Base-by-base conservation (phyloP, 768 basidiomycete genomes). In the Gloeopeniophorella convolvens region DNA sequence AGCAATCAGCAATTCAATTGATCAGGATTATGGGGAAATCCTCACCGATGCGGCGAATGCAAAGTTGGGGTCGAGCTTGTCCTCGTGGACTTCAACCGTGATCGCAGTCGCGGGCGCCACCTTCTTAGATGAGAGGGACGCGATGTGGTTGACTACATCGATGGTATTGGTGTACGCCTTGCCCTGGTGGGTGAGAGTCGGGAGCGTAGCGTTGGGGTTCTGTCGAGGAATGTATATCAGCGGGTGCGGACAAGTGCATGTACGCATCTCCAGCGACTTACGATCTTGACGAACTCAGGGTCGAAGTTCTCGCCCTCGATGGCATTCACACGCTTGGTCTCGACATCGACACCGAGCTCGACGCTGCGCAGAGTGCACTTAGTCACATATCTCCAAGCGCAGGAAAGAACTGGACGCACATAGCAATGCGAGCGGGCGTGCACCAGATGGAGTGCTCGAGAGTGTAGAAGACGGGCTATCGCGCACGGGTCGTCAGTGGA, bases 1-100 rank as follows among this genome's bases (percentile, higher is more conserved):
- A 24, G n/a, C 34, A 24, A 12, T 15, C 33, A 23, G 34, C 35
- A 15, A 48, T n/a, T 12, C 9, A 26, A 26, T 21, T 39, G 12
- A 49, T 33, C 16, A 40, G 3, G 15, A 42, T 5, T 13, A 28
- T 13, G 21, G 24, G n/a, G 21, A 40, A 18, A n/a, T 1, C 54
- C 69, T 55, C 58, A 74, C 74, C 28, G 67, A 61, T 3, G 70
- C 65, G 18, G 73, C 50, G 23, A 72, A 40, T n/a, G 72, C 66
- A 55, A 78, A 74, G 69, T 80, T 81, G 45, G 77, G 77, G 58
- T 79, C 76, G 43, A 70, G 61, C 31, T 61, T 65, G 32, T 73
- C 70, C 27, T 70, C 68, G 57, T 79, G 76, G 21, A 79, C 60
- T 45, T 58, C 68, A 31, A 61, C 62, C 54, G 72, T 66, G 45